A percentile compares a stretch with the other conserved stretches of the same genome.
Conservation (phyloP, 2,329 filamentous ascomycete species). For the Diaporthe citriasiana region DNA sequence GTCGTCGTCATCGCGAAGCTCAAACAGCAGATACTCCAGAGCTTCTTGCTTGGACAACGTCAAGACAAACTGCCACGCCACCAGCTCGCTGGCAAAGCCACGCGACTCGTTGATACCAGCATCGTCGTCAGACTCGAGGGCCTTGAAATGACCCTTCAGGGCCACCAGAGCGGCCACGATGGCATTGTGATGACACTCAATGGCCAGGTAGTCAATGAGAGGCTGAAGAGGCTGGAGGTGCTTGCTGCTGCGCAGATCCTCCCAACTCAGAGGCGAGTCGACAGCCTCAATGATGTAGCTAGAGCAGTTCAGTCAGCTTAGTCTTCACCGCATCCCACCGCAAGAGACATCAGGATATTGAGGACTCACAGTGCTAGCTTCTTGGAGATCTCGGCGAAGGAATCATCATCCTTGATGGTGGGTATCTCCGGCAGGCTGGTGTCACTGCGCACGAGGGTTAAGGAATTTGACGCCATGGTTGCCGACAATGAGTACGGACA, state of each 20-base stretch:
- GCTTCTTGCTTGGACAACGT: constrained; percentile 36
- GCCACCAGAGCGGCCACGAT: constrained; percentile 33
- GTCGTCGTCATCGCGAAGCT: constrained; percentile 29
- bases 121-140: constrained; percentile 35
- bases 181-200: constrained; percentile 36
- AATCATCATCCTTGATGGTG: constrained; percentile 29
- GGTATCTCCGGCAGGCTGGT: constrained; percentile 22
- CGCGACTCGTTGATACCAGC: constrained; percentile 36
- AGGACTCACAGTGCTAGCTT: constrained; percentile 35
- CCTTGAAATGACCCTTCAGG: constrained; percentile 37
- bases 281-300: constrained; percentile 39
- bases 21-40: constrained; percentile 37
- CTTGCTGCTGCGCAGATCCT: constrained; percentile 37
- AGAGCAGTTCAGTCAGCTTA: background rate
- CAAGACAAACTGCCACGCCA: constrained; percentile 39
- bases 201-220: constrained; percentile 36
- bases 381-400: constrained; percentile 37
- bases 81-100: constrained; percentile 36
- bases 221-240: constrained; percentile 35
- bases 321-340: background rate
- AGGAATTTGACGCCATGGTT: constrained; percentile 16
- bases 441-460: background rate
- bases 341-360: background rate
- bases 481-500: constrained; percentile 4
- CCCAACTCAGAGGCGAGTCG: constrained; percentile 34